Evolutionary conservation across 2,329 filamentous ascomycete genomes (phyloP).

Genomic region (Macroventuria anomochaeta): DNA sequence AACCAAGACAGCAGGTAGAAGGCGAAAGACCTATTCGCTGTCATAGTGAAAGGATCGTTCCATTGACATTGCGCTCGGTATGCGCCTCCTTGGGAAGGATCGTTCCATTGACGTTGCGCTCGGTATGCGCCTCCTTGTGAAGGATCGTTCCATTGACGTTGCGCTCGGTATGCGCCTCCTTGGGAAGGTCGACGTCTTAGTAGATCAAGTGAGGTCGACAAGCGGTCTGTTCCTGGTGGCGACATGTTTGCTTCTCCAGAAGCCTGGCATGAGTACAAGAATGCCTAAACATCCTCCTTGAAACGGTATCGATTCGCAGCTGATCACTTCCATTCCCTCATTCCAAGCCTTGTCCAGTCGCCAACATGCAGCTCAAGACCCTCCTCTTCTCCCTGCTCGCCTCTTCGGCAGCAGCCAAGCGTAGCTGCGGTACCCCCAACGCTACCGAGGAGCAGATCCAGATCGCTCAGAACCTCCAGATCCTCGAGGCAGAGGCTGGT

Average conservation of each 20-base stretch:
- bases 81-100: conserved; percentile 4
- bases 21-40: background rate
- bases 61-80: conserved; percentile 1
- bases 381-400: conserved; percentile 17
- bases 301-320: conserved; percentile 17
- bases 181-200: conserved; percentile 10
- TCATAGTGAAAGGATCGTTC: conserved; percentile 1
- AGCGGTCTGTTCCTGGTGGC: background rate
- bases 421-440: conserved; percentile 25
- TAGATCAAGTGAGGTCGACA: background rate
- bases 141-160: background rate
- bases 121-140: conserved; percentile 11
- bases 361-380: conserved; percentile 20
- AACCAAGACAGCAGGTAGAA: conserved; percentile 12
- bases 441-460: conserved; percentile 22
- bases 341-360: background rate
- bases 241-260: background rate
- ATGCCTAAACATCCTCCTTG: background rate
- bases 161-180: conserved; percentile 11
- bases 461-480: conserved; percentile 21
- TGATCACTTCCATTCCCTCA: conserved; percentile 12
- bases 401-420: conserved; percentile 14
- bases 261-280: conserved; percentile 9
- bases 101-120: background rate
- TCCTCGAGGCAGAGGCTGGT: conserved; percentile 18